Evolutionary conservation across 805 yeast species (phyloP), one percentile per base, ranked within the genome.

Genomic region (Schizosaccharomyces osmophilus): DNA sequence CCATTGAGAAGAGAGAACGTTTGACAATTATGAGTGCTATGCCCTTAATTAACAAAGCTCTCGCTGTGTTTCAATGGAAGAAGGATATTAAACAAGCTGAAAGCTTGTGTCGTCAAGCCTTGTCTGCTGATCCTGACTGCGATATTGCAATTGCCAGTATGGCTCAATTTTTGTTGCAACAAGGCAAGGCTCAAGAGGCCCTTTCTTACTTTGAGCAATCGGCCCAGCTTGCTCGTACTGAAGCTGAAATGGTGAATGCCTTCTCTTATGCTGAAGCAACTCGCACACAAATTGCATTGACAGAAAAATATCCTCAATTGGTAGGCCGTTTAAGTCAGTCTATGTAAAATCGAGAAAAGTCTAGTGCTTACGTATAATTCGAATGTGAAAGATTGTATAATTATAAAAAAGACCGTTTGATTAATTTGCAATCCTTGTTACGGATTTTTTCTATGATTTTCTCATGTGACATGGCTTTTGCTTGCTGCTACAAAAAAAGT

Each of bases 241-340:
- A 80, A 61, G 87, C 84, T 63, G 97, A 90, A 75, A 85, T 87
- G 75, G 77, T 85, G 62, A 96, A 87, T 75, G 93, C 95, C 62
- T 82, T 87, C 64, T 83, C 93, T 22, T 85, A 86, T 68, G 89
- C 90, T 63, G 96, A 87, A 74, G 96, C 97, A 65, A 82, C 95
- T 60, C 85, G 85, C 72, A 81, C 88, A 75, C 98, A 93, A 77
- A 74, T 82, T 69, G 81, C 83, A 69, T 80, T 93, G 58, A 63
- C 62, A 22, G 64, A 66, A 59, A 61, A 63, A 15, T 67, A 66
- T 54, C 69, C 69, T 5, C 58, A 63, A 55, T 59, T 67, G 41
- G 64, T 62, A 59, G 68, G 60, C 43, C 65, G 65, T 55, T 58
- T 66, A 24, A 36, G 42, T 26, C 24, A 22, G 5, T n/a, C 39